These are phyloP conservation scores for Ascochyta clinopodiicola DNA, from an alignment of 2,329 filamentous ascomycete species.

Conservation along the genomic window DNA sequence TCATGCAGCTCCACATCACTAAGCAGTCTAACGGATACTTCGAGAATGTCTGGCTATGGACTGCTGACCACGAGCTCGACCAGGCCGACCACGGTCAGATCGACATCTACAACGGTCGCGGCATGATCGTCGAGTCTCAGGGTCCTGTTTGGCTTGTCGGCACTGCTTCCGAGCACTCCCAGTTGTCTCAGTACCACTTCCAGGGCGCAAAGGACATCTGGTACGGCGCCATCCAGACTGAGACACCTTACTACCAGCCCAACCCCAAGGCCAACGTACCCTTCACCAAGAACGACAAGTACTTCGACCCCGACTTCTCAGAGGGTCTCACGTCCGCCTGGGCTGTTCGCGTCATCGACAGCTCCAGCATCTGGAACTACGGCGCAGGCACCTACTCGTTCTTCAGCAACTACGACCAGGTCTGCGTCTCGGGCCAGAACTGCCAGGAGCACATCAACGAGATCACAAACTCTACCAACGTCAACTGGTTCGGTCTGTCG, in stretches of 20 bases:
- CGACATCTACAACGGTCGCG: conserved; percentile 86
- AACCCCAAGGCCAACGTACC: conserved; percentile 65
- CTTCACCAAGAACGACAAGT: conserved; percentile 57
- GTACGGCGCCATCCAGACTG: conserved; percentile 70
- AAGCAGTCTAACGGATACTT: conserved; percentile 71
- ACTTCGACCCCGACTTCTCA: conserved; percentile 53
- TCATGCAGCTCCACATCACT: conserved; percentile 66
- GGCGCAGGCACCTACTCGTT: conserved; percentile 63
- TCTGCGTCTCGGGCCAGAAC: conserved; percentile 54
- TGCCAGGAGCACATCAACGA: conserved; percentile 61
- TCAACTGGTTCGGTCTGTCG: conserved; percentile 56
- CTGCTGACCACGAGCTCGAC: conserved; percentile 89
- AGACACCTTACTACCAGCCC: conserved; percentile 75
- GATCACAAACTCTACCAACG: conserved; percentile 51
- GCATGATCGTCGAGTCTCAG: conserved; percentile 78
- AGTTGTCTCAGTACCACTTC: conserved; percentile 75
- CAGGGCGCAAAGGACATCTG: conserved; percentile 66
- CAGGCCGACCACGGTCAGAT: conserved; percentile 74
- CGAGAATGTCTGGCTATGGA: conserved; percentile 92
- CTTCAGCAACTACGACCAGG: conserved; percentile 64
- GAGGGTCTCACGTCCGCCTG: conserved; percentile 51
- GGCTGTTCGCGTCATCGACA: conserved; percentile 54
- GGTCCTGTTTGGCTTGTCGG: conserved; percentile 79
- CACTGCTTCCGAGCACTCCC: conserved; percentile 69
- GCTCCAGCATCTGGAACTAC: conserved; percentile 53